These are phyloP conservation scores for Globisporangium echinulatum DNA, from an alignment of 352 stramenopile genomes.

Conservation along the genomic window DNA sequence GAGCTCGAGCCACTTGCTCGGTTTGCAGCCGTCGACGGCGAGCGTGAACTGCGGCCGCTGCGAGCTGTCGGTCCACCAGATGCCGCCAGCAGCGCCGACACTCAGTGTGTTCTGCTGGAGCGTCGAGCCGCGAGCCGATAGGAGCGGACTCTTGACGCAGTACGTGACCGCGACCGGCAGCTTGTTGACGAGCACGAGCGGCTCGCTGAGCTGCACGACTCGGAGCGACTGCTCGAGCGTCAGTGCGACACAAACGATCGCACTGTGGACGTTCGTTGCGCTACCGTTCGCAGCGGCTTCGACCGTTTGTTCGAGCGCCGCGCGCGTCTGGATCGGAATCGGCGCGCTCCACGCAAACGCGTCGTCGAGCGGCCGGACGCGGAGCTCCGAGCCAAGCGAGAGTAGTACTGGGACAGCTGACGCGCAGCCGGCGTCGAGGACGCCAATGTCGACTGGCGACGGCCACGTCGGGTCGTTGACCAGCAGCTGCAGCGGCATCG, in stretches of 20 bases:
- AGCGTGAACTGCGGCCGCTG: slow-evolving; percentile 69
- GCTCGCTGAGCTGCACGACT: slow-evolving; percentile 55
- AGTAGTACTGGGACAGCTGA: slow-evolving; percentile 65
- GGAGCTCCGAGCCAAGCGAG: slow-evolving; percentile 61
- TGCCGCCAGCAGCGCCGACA: slow-evolving; percentile 54
- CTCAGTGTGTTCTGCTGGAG: slow-evolving; percentile 30
- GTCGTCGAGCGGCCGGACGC: slow-evolving; percentile 45
- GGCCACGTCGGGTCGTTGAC: slow-evolving; percentile 79
- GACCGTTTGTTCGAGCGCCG: slow-evolving; percentile 50
- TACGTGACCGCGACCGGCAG: slow-evolving; percentile 60
- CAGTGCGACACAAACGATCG: slow-evolving; percentile 66
- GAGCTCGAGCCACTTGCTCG: slow-evolving; percentile 68
- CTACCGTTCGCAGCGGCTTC: slow-evolving; percentile 36
- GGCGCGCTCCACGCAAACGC: slow-evolving; percentile 66
- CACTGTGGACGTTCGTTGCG: slow-evolving; percentile 18
- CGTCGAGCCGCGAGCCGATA: slow-evolving; percentile 17
- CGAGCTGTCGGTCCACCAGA: slow-evolving; percentile 69
- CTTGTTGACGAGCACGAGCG: slow-evolving; percentile 77
- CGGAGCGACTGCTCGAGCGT: slow-evolving; percentile 61
- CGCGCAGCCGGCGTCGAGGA: slow-evolving; percentile 47
- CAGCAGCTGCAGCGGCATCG: slow-evolving; percentile 66
- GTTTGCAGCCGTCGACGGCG: slow-evolving; percentile 49
- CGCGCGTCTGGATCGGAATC: slow-evolving; percentile 68
- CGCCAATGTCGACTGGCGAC: slow-evolving; percentile 61
- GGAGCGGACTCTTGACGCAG: slow-evolving; percentile 32